phyloP scores from a whole-genome alignment of 306 rosid genomes.

The Parietaria judaica region DNA sequence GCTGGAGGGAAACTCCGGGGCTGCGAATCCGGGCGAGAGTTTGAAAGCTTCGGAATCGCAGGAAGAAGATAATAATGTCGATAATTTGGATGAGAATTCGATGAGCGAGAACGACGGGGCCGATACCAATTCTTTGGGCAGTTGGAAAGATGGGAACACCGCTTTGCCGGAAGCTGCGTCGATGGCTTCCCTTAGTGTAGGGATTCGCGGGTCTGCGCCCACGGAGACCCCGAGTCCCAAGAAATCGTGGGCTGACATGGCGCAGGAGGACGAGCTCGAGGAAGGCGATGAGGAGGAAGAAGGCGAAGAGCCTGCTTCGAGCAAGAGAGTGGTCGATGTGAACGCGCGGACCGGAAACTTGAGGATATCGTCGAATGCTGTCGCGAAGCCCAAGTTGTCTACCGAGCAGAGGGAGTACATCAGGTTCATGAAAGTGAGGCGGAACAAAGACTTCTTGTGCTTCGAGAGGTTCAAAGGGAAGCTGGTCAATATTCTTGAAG shows the following conservation, averaged over 20 bases:
- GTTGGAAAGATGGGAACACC: constrained; percentile 29
- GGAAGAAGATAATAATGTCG: constrained; percentile 21
- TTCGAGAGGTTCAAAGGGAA: constrained; percentile 67
- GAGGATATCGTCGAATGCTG: constrained; percentile 23
- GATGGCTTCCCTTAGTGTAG: constrained; percentile 24
- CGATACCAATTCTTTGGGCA: constrained; percentile 23
- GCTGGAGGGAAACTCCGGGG: constrained; percentile 17
- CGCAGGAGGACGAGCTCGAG: constrained; percentile 77
- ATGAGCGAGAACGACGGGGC: constrained; percentile 52
- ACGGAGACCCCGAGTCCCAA: constrained; percentile 29
- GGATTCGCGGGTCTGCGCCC: constrained; percentile 10
- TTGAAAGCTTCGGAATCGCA: constrained; percentile 8
- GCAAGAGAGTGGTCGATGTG: constrained; percentile 28
- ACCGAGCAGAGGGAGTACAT: constrained; percentile 71
- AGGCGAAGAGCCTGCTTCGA: constrained; percentile 21
- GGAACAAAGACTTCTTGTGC: constrained; percentile 59
- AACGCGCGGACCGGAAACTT: constrained; percentile 26
- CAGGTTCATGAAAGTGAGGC: constrained; percentile 55
- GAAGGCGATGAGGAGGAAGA: constrained; percentile 35
- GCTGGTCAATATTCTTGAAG: constrained; percentile 61
- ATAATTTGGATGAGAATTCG: constrained; percentile 42
- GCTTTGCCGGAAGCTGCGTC: constrained; percentile 20
- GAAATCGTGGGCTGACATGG: constrained; percentile 98
- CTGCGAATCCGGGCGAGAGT: constrained; percentile 4
- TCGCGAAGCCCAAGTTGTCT: constrained; percentile 57